Evolutionary conservation across 2,329 filamentous ascomycete species (phyloP), one percentile per base, ranked within the genome.

Genomic region (Ophioceras dolichostomum): DNA sequence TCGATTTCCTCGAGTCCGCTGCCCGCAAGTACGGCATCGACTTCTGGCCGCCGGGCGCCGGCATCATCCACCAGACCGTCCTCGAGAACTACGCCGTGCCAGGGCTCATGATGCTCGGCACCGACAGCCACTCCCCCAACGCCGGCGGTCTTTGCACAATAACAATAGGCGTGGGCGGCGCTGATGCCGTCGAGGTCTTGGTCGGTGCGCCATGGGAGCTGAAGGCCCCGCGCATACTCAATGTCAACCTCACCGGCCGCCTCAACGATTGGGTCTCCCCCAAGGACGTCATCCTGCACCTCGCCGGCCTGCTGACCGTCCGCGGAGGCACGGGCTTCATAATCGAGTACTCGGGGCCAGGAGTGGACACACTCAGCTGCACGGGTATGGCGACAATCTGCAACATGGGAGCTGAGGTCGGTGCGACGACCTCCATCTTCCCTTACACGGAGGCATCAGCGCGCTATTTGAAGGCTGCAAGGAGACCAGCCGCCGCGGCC

Each of bases 51-150:
- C 87, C 87, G 0, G 88, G 88, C 42, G 87, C 88, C 7, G 88
- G 87, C 45, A 94, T 94, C 47, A 94, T 98, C 47, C 91, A 98
- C 63, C 91, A 98, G 71, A 94, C 85, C 37, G 91, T 98, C 17
- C 64, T 98, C 49, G 91, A 98, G 67, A 96, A 98, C 64, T 98
- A 98, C 56, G 84, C 88, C 24, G 78, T 89, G n/a, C 91, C 91
- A 16, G 91, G 91, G 35, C 63, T 96, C 49, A 95, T 98, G 88
- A 96, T 98, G 87, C 73, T 98, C 29, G 91, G 91, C 39, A 98
- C 91, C 21, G 91, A 98, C 61, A 94, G 85, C 52, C 91, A 98
- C 61, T 95, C 87, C 32, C 91, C 91, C 31, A 98, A 96, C 55
- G 91, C 86, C n/a, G 91, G 91, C 49, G 91, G 91, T 41, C 67